A percentile compares a stretch with the other conserved stretches of the same genome.
phyloP scores from a whole-genome alignment of 345 rosid genomes.

The Populus nigra region DNA sequence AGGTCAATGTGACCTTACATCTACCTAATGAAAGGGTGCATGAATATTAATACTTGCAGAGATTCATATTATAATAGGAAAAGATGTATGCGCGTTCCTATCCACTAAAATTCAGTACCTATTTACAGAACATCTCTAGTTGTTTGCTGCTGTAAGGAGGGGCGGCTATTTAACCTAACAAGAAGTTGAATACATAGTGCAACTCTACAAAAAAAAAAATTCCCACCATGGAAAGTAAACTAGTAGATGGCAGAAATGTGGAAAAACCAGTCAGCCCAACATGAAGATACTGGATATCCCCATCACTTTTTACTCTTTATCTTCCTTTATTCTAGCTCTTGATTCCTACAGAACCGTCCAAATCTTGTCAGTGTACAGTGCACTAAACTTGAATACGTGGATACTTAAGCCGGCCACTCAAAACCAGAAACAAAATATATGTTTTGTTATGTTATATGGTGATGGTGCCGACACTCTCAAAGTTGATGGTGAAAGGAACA shows the following conservation, averaged over 20 bases:
- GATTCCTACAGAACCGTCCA: slow-evolving; percentile 4
- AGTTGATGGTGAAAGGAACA: slow-evolving; percentile 16
- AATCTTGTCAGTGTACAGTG: neutral
- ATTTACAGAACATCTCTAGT: no score
- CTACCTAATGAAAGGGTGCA: neutral
- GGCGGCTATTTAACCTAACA: neutral
- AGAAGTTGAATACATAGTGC: neutral
- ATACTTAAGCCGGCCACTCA: neutral
- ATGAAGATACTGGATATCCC: slow-evolving; percentile 4
- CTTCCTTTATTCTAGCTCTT: neutral
- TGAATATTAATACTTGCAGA: neutral
- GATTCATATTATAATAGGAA: neutral
- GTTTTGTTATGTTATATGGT: neutral
- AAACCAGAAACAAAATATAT: neutral
- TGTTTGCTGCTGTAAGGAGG: neutral
- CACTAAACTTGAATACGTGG: neutral
- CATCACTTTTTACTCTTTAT: neutral
- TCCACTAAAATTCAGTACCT: no score
- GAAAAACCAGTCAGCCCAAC: slow-evolving; percentile 12
- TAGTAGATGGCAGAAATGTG: neutral
- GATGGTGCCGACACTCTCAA: slow-evolving; percentile 21
- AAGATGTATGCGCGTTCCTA: neutral
- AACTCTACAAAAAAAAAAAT: neutral
- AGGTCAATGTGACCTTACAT: neutral
- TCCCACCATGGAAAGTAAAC: neutral